Percentiles rank a stretch among this genome's conserved stretches.
phyloP scores from a whole-genome alignment of 139 green algal species.

The Zygnema cylindricum region DNA sequence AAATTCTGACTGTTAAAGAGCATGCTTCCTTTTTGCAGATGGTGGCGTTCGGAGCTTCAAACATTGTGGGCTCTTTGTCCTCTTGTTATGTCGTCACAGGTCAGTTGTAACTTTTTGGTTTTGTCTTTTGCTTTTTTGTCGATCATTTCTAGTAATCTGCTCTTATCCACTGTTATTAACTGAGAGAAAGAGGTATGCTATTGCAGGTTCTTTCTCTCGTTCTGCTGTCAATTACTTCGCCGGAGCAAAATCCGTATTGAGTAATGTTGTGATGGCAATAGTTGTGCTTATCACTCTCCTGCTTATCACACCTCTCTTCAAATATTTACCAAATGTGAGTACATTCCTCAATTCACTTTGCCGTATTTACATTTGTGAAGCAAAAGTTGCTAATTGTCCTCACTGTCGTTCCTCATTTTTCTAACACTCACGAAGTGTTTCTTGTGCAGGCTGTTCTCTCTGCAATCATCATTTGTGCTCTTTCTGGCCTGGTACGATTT shows the following conservation, averaged over 20 bases:
- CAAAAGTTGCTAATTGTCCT: too few species aligned
- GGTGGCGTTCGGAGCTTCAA: neutral
- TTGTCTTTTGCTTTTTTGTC: too few species aligned
- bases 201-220: slow-evolving; percentile 54
- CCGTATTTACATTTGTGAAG: too few species aligned
- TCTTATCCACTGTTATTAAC: too few species aligned
- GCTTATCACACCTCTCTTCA: slow-evolving; percentile 26
- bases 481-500: slow-evolving; percentile 24
- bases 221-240: slow-evolving; percentile 44
- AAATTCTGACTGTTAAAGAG: too few species aligned
- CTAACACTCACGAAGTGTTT: too few species aligned
- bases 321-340: slow-evolving; percentile 44
- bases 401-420: too few species aligned
- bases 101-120: too few species aligned
- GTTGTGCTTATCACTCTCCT: slow-evolving; percentile 26
- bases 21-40: too few species aligned
- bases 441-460: slow-evolving; percentile 4
- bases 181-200: too few species aligned
- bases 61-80: slow-evolving; percentile 17
- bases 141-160: too few species aligned
- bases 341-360: neutral
- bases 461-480: slow-evolving; percentile 37
- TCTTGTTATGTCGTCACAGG: slow-evolving; percentile 24
- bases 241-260: slow-evolving; percentile 32
- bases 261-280: slow-evolving; percentile 25